These are phyloP conservation scores for Ustilaginoidea virens DNA, from an alignment of 2,329 filamentous ascomycete species.

Conservation along the genomic window DNA sequence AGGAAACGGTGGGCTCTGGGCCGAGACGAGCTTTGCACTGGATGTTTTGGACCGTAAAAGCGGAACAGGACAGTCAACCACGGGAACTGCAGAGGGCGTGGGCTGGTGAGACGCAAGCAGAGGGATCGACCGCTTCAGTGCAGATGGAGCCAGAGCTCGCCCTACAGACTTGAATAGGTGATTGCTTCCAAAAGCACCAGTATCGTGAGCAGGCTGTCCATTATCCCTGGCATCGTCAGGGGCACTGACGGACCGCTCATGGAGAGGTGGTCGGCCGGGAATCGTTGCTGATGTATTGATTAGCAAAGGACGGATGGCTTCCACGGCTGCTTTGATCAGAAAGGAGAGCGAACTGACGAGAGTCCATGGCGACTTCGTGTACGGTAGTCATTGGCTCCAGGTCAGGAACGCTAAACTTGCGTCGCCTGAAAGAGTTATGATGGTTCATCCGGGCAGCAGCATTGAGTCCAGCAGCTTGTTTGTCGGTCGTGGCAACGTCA, in stretches of 20 bases:
- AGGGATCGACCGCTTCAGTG: slow-evolving; percentile 27
- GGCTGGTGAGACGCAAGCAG: slow-evolving; percentile 24
- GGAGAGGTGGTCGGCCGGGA: slow-evolving; percentile 46
- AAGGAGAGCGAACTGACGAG: slow-evolving; percentile 35
- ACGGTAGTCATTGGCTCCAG: slow-evolving; percentile 54
- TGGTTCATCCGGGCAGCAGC: slow-evolving; percentile 41
- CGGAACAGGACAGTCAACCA: slow-evolving; percentile 4
- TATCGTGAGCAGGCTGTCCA: slow-evolving; percentile 3
- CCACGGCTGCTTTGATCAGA: too few species aligned
- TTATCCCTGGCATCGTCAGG: slow-evolving; percentile 16
- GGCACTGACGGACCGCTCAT: slow-evolving; percentile 50
- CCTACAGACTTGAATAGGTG: slow-evolving; percentile 8
- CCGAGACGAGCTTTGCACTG: slow-evolving; percentile 28
- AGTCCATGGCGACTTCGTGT: slow-evolving; percentile 53
- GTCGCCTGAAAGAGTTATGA: slow-evolving; percentile 38
- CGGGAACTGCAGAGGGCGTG: slow-evolving; percentile 41
- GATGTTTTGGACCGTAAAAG: slow-evolving; percentile 21
- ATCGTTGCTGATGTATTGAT: slow-evolving; percentile 39
- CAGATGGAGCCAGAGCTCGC: slow-evolving; percentile 6
- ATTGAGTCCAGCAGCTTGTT: slow-evolving; percentile 18
- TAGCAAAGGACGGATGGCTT: too few species aligned
- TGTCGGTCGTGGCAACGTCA: slow-evolving; percentile 25
- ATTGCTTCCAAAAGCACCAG: too few species aligned
- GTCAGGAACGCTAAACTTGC: slow-evolving; percentile 50
- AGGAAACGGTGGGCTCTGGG: slow-evolving; percentile 25